Evolutionary conservation across 495 filamentous ascomycete genomes (phyloP).

Genomic region (Podospora pseudocomata): DNA sequence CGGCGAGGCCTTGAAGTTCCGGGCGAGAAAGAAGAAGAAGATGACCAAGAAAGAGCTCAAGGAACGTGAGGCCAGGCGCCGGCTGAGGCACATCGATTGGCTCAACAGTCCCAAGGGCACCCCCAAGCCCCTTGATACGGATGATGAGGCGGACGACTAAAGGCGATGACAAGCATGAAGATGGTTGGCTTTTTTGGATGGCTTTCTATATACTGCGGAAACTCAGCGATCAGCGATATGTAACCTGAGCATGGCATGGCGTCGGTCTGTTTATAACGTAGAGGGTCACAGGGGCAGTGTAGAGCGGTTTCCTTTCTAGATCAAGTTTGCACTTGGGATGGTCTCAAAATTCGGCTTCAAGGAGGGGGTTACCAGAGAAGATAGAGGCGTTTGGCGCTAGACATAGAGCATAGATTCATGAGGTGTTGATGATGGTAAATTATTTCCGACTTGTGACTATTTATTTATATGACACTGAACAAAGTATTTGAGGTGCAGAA

Average conservation of each 20-base stretch:
- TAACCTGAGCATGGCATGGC: slow-evolving; percentile 1
- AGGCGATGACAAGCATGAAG: background rate
- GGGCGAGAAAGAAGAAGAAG: slow-evolving; percentile 93
- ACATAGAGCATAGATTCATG: background rate
- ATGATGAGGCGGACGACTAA: slow-evolving; percentile 62
- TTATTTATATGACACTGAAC: background rate
- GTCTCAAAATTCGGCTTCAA: background rate
- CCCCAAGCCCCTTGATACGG: slow-evolving; percentile 71
- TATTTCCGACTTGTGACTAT: background rate
- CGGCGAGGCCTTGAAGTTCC: slow-evolving; percentile 74
- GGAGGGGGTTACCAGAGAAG: background rate
- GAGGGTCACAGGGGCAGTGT: background rate
- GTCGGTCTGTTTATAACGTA: slow-evolving; percentile 4
- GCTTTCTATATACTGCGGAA: background rate
- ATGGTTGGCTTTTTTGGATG: background rate
- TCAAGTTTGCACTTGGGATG: background rate
- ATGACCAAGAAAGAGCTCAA: slow-evolving; percentile 93
- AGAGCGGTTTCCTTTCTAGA: background rate
- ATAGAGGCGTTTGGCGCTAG: background rate
- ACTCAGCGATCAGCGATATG: background rate
- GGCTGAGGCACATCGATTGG: slow-evolving; percentile 96
- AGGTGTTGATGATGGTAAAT: background rate
- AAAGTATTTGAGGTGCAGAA: background rate
- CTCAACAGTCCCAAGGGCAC: slow-evolving; percentile 74
- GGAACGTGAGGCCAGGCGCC: slow-evolving; percentile 80